Percentiles rank a stretch among this genome's conserved stretches.
phyloP scores from a whole-genome alignment of 1,284 basidiomycete genomes.

The Ustilago crameri region DNA sequence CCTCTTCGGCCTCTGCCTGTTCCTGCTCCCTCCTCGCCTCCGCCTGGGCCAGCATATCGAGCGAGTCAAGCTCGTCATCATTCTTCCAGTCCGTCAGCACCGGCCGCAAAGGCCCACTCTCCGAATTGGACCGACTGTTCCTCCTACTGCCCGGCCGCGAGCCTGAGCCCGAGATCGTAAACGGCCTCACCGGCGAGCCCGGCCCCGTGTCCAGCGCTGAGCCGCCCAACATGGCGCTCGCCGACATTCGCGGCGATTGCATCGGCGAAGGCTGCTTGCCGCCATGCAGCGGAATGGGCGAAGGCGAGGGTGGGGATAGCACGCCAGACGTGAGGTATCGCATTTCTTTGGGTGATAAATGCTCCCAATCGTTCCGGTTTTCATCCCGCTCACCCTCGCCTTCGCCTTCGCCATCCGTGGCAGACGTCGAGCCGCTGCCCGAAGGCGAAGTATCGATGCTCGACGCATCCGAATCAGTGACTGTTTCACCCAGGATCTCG shows the following conservation, averaged over 20 bases:
- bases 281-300: conserved; percentile 31
- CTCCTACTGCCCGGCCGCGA: conserved; percentile 32
- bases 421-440: not conserved
- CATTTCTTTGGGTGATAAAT: conserved; percentile 65
- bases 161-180: conserved; percentile 23
- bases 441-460: conserved; percentile 16
- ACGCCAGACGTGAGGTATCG: conserved; percentile 49
- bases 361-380: conserved; percentile 63
- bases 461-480: conserved; percentile 20
- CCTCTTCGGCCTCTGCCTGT: conserved; percentile 29
- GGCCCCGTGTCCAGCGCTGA: conserved; percentile 37
- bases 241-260: conserved; percentile 13
- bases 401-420: conserved; percentile 20
- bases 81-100: conserved; percentile 60
- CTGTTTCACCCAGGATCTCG: conserved; percentile 58
- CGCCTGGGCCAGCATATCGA: conserved; percentile 35
- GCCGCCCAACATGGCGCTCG: conserved; percentile 8
- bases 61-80: conserved; percentile 46
- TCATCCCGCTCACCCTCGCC: conserved; percentile 37
- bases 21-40: conserved; percentile 41
- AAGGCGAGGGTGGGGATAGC: conserved; percentile 35
- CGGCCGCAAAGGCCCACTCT: conserved; percentile 51
- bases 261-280: conserved; percentile 37
- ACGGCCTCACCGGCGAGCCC: conserved; percentile 26
- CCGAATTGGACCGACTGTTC: conserved; percentile 44